A percentile compares a stretch with the other conserved stretches of the same genome.
These are phyloP conservation scores for Leptoxyphium fumago DNA, from an alignment of 2,329 filamentous ascomycete genomes.

Conservation along the genomic window DNA sequence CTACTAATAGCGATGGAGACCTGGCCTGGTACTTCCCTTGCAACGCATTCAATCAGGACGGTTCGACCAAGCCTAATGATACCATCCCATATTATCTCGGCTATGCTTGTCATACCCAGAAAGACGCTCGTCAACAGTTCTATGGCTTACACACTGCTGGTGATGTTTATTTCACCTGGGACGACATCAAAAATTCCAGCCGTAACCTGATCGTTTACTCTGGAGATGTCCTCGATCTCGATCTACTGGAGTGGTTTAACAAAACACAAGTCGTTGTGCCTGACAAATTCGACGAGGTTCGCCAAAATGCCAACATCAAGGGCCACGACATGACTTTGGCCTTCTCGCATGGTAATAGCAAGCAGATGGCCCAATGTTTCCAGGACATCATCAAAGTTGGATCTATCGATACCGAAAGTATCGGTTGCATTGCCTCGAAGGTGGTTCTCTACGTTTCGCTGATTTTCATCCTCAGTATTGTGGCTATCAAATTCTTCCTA, in stretches of 20 bases:
- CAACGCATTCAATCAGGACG: slow-evolving; percentile 81
- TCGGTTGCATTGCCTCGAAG: slow-evolving; percentile 94
- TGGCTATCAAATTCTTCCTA: slow-evolving; percentile 71
- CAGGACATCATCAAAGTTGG: slow-evolving; percentile 92
- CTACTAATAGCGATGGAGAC: slow-evolving; percentile 56
- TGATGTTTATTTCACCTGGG: slow-evolving; percentile 93
- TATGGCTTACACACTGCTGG: slow-evolving; percentile 58
- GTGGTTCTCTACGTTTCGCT: slow-evolving; percentile 92
- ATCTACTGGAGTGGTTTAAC: slow-evolving; percentile 85
- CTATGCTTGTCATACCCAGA: slow-evolving; percentile 76
- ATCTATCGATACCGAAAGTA: slow-evolving; percentile 85
- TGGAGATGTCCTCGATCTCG: slow-evolving; percentile 78
- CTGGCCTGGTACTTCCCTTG: slow-evolving; percentile 98
- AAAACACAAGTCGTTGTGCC: slow-evolving; percentile 62
- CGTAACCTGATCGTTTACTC: slow-evolving; percentile 92
- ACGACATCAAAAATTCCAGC: slow-evolving; percentile 75
- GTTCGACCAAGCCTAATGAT: slow-evolving; percentile 60
- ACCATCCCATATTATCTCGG: slow-evolving; percentile 66
- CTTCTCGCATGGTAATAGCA: slow-evolving; percentile 66
- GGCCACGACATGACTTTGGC: slow-evolving; percentile 82
- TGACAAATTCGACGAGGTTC: slow-evolving; percentile 62
- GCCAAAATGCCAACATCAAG: slow-evolving; percentile 53
- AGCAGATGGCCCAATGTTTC: slow-evolving; percentile 71
- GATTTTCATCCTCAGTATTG: slow-evolving; percentile 81
- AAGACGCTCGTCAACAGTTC: slow-evolving; percentile 53